A percentile compares a stretch with the other conserved stretches of the same genome.
Evolutionary conservation across 768 basidiomycete species (phyloP).

Genomic region (Amanita fuliginea): DNA sequence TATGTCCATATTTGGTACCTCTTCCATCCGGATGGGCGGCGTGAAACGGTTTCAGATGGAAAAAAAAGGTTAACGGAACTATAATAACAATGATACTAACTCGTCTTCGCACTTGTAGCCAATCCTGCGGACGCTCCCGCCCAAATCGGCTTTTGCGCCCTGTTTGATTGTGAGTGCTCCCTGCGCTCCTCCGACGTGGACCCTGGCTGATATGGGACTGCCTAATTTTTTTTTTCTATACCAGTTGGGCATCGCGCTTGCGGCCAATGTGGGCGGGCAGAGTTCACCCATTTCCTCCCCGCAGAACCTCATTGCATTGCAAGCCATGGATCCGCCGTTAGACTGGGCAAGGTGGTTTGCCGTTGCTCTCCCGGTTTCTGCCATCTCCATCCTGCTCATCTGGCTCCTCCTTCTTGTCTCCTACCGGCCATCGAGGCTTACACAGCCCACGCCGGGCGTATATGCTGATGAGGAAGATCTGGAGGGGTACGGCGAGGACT

Average conservation of each 20-base stretch:
- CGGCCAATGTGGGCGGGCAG: conserved; percentile 96
- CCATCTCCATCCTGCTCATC: conserved; percentile 76
- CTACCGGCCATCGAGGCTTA: conserved; percentile 65
- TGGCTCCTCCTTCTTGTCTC: conserved; percentile 82
- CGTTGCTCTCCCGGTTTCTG: conserved; percentile 86
- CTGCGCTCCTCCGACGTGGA: too few relatives aligned
- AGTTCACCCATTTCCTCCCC: conserved; percentile 96
- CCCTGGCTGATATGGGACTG: not conserved
- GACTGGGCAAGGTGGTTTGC: conserved; percentile 93
- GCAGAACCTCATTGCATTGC: conserved; percentile 89
- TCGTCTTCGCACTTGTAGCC: conserved; percentile 42
- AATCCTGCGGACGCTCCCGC: conserved; percentile 83
- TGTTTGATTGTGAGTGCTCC: conserved; percentile 70
- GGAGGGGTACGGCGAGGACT: conserved; percentile 46
- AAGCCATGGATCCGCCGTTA: conserved; percentile 74
- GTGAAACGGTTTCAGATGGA: too few relatives aligned
- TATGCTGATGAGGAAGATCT: conserved; percentile 12
- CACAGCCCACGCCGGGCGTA: conserved; percentile 35
- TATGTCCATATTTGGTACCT: not conserved
- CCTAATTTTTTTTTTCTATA: too few relatives aligned
- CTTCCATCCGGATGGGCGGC: not conserved
- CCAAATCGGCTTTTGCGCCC: conserved; percentile 78
- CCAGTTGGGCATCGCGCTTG: conserved; percentile 93
- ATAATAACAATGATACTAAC: too few relatives aligned
- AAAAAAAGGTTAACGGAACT: too few relatives aligned